phyloP scores from a whole-genome alignment of 148 eudicot species.

The Vaccinium macrocarpon region DNA sequence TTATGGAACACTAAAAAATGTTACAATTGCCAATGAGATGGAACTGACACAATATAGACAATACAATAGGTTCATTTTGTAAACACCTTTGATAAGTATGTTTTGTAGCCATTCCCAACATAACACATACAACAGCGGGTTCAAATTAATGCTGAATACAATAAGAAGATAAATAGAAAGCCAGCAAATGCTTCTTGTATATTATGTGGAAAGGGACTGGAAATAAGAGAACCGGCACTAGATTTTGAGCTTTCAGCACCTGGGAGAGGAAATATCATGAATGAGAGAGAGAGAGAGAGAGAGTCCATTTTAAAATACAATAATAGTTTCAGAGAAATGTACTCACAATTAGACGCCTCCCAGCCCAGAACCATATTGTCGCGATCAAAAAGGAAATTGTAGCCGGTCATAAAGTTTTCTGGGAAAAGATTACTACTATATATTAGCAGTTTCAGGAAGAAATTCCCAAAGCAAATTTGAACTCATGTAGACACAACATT shows the following conservation, averaged over 20 bases:
- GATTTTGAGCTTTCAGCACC: slow-evolving; percentile 24
- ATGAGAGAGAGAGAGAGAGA: background rate
- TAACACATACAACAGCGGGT: background rate
- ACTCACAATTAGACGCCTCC: slow-evolving; percentile 75
- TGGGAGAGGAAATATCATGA: slow-evolving; percentile 10
- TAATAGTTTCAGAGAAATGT: background rate
- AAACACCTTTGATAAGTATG: no score
- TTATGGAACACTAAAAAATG: no score
- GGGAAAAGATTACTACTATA: slow-evolving; percentile 19
- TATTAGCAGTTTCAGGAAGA: background rate
- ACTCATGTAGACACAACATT: no score
- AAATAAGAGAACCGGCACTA: slow-evolving; percentile 28
- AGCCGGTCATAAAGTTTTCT: slow-evolving; percentile 94
- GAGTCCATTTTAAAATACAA: background rate
- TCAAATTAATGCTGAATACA: background rate
- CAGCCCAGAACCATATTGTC: slow-evolving; percentile 78
- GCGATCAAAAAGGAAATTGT: slow-evolving; percentile 69
- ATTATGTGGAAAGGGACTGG: background rate
- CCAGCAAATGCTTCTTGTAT: background rate
- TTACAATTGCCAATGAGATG: no score
- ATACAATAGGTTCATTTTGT: no score
- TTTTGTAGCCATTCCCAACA: no score
- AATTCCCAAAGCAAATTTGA: background rate
- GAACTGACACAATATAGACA: no score
- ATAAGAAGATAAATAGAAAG: background rate